These are phyloP conservation scores for Oryza brachyantha DNA, from an alignment of 176 grass and related monocot species.

Conservation along the genomic window DNA sequence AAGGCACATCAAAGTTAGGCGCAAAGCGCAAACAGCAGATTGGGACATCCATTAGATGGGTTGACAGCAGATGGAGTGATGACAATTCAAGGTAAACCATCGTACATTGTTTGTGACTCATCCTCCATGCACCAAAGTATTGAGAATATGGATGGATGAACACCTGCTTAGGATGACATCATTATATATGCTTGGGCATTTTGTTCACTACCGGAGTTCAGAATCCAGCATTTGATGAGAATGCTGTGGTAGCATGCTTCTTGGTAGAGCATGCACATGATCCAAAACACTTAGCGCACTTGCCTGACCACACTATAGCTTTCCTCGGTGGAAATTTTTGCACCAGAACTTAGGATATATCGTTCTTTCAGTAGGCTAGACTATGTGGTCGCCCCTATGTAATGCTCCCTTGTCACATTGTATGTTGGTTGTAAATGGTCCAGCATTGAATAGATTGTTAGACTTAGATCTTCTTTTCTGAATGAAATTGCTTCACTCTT, in stretches of 20 bases:
- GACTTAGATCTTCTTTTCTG: slow-evolving; percentile 45
- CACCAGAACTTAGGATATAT: slow-evolving; percentile 51
- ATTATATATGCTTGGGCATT: slow-evolving; percentile 16
- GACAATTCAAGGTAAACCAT: background rate
- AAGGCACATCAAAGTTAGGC: background rate
- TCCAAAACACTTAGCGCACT: slow-evolving; percentile 1
- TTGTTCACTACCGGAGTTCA: slow-evolving; percentile 19
- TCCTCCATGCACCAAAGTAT: slow-evolving; percentile 3
- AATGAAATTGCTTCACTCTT: slow-evolving; percentile 36
- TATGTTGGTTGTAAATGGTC: slow-evolving; percentile 62
- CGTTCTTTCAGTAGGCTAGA: slow-evolving; percentile 37
- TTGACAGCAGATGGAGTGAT: background rate
- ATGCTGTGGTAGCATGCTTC: slow-evolving; percentile 31
- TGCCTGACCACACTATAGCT: slow-evolving; percentile 49
- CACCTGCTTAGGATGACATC: slow-evolving; percentile 34
- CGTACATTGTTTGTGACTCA: background rate
- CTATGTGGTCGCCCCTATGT: slow-evolving; percentile 28
- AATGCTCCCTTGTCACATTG: slow-evolving; percentile 45
- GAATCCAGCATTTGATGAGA: slow-evolving; percentile 30
- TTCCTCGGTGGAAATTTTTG: slow-evolving; percentile 54
- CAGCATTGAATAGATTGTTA: slow-evolving; percentile 60
- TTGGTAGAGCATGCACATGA: slow-evolving; percentile 32
- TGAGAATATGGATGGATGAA: slow-evolving; percentile 42
- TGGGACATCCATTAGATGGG: slow-evolving; percentile 37
- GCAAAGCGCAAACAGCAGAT: background rate